Percentiles rank a stretch among this genome's conserved stretches.
These are phyloP conservation scores for Nicotiana rustica DNA, from an alignment of 305 asterid genomes.

Conservation along the genomic window DNA sequence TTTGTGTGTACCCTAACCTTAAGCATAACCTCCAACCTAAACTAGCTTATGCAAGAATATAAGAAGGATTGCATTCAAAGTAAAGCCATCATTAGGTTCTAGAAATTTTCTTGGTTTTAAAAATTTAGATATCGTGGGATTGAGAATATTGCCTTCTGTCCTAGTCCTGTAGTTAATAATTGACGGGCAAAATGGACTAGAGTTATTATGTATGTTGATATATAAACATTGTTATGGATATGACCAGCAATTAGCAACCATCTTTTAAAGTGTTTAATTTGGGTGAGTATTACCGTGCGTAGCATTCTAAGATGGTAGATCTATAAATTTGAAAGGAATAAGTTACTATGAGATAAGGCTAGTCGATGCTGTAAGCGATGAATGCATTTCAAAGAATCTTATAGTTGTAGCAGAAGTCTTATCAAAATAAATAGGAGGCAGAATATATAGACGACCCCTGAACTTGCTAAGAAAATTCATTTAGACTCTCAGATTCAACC, in stretches of 20 bases:
- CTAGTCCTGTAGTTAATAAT: background rate
- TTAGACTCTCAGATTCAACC: background rate
- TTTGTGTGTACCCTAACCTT: too few species aligned
- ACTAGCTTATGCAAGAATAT: too few species aligned
- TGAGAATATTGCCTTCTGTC: background rate
- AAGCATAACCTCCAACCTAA: too few species aligned
- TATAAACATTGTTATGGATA: background rate
- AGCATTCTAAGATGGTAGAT: background rate
- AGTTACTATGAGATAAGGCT: background rate
- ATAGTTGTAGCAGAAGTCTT: background rate
- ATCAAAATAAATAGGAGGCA: background rate
- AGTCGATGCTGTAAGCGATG: background rate
- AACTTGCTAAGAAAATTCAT: background rate
- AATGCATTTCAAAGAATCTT: conserved; percentile 25
- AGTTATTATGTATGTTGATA: background rate
- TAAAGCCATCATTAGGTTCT: too few species aligned
- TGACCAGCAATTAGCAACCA: conserved; percentile 12
- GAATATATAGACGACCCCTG: background rate
- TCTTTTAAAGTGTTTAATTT: background rate
- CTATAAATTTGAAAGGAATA: background rate
- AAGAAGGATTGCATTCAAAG: too few species aligned
- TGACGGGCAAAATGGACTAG: background rate
- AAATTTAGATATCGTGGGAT: too few species aligned
- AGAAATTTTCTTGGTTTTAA: too few species aligned
- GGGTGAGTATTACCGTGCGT: background rate